These are phyloP conservation scores for Citrus inodora DNA, from an alignment of 345 rosid genomes.

Conservation along the genomic window DNA sequence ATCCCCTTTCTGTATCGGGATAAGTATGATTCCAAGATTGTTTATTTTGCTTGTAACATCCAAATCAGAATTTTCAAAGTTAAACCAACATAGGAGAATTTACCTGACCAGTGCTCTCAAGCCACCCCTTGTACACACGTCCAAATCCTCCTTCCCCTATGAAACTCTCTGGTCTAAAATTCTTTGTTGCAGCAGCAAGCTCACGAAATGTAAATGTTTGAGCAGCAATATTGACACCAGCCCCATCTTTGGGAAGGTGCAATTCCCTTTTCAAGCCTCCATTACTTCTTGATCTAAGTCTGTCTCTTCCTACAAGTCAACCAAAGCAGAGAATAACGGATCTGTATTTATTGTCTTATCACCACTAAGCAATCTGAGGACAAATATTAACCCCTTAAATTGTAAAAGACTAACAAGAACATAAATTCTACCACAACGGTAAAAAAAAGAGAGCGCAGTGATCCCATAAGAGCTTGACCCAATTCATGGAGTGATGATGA, in stretches of 20 bases:
- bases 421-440: neutral
- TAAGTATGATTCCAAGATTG: neutral
- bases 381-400: conserved; percentile 6
- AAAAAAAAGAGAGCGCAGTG: neutral
- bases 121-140: conserved; percentile 84
- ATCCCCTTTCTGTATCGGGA: neutral
- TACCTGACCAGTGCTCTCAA: conserved; percentile 96
- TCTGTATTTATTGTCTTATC: neutral
- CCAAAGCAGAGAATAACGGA: conserved; percentile 15
- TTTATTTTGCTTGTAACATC: neutral
- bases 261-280: conserved; percentile 64
- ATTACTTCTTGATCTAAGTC: conserved; percentile 61
- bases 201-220: conserved; percentile 87
- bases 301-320: conserved; percentile 68
- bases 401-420: neutral
- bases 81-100: conserved; percentile 3
- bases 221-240: conserved; percentile 69
- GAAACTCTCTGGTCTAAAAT: conserved; percentile 86
- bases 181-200: conserved; percentile 86
- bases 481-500: neutral
- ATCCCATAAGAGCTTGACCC: neutral
- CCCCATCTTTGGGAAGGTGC: conserved; percentile 49
- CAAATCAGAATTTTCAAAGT: neutral
- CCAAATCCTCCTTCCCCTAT: conserved; percentile 99
- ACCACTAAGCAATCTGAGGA: neutral